phyloP scores from a whole-genome alignment of 495 filamentous ascomycete species.

The Chlorociboria aeruginascens region DNA sequence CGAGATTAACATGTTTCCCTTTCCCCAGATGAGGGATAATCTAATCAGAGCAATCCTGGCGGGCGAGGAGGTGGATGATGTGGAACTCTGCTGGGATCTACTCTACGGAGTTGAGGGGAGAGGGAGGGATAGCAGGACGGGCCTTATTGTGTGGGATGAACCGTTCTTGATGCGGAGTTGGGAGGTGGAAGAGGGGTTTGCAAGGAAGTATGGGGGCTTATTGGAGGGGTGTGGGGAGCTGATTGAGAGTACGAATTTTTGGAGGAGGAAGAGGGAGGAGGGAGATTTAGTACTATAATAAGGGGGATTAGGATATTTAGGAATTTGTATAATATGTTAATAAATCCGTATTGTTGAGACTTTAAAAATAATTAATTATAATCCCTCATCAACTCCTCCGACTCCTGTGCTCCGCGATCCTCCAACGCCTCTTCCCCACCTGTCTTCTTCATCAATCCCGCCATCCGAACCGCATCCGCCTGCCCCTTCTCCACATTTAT shows the following conservation, averaged over 20 bases:
- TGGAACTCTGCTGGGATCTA: constrained; percentile 4
- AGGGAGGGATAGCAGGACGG: neutral
- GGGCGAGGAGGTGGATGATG: neutral
- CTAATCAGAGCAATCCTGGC: neutral
- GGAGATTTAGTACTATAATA: neutral
- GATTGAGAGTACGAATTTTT: constrained; percentile 28
- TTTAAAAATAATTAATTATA: constrained; percentile 14
- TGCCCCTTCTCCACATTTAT: constrained; percentile 83
- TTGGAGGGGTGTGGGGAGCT: constrained; percentile 27
- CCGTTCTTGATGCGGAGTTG: constrained; percentile 29
- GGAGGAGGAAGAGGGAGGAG: constrained; percentile 22
- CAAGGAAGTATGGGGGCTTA: constrained; percentile 27
- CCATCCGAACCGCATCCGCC: constrained; percentile 59
- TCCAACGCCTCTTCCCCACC: constrained; percentile 15
- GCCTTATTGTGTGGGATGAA: constrained; percentile 33
- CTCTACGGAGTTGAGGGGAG: constrained; percentile 1
- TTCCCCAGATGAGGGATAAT: constrained; percentile 20
- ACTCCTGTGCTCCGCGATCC: constrained; percentile 3
- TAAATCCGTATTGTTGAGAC: too few relatives aligned
- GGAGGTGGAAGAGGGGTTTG: constrained; percentile 32
- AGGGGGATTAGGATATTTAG: neutral
- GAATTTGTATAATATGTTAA: too few relatives aligned
- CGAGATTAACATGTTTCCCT: constrained; percentile 25
- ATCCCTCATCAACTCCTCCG: constrained; percentile 15
- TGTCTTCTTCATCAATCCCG: constrained; percentile 49